Base-by-base conservation (phyloP, 2,329 filamentous ascomycete species). In the Metarhizium robertsii region DNA sequence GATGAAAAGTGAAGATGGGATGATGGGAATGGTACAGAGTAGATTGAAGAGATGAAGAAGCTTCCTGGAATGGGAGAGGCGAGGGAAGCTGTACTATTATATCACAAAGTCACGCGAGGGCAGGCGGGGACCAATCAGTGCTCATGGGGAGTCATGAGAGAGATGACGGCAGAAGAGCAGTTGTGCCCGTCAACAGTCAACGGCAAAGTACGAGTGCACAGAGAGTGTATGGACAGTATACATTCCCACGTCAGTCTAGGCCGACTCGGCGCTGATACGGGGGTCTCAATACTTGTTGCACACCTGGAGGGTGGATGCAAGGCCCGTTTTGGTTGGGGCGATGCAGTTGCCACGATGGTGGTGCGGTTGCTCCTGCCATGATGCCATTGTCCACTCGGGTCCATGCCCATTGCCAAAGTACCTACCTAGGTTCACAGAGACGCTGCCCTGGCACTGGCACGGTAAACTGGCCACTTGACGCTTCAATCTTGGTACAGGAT, bases 91-190 rank as follows among this genome's bases (percentile, higher is more conserved):
- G 57, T 57, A 56, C 45, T 60, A 55, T 58, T 61, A 59, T 61
- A 63, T 58, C 58, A 59, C 52, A 55, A 48, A 53, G 61, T 62
- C 61, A 61, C 61, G 60, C 59, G 57, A 61, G 57, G 57, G 55
- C 57, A 53, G 57, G 61, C 57, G 58, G 57, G 59, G 57, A 52
- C 58, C 57, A 58, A 61, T 61, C 54, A 60, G 43, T 36, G 34
- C 6, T 45, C 6, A 20, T 29, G 36, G 25, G 34, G 50, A 53
- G 51, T 32, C 51, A 43, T 45, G 14, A 40, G 13, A 11, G 38
- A 40, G 38, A 40, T 40, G 38, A 40, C 38, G 38, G 10, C 32
- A 34, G 32, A 34, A 34, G 25, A 34, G 32, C 32, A 34, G 10
- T 34, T 34, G 32, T 34, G 32, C 32, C 32, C 10, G 32, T 34